Conservation (phyloP, 495 filamentous ascomycete species). For the Penicillium fimorum region DNA sequence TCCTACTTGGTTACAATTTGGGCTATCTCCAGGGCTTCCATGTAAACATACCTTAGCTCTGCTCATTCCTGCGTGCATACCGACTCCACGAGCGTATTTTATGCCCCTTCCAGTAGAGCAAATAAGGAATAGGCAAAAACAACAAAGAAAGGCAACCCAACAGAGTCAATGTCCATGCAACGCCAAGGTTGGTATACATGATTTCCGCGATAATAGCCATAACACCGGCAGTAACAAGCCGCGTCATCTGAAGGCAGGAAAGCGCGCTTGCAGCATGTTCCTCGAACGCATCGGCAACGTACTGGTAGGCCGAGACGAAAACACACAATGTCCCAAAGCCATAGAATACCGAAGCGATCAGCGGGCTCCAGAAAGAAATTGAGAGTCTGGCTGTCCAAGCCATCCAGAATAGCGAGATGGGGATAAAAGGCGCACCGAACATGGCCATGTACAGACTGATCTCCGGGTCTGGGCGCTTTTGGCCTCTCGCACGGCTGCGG, state of each 20-base stretch:
- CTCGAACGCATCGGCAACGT: conserved; percentile 52
- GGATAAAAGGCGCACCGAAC: conserved; percentile 50
- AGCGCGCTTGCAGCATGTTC: conserved; percentile 34
- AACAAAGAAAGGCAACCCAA: conserved; percentile 41
- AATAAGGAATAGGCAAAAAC: conserved; percentile 51
- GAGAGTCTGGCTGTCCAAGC: conserved; percentile 47
- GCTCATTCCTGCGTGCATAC: conserved; percentile 7
- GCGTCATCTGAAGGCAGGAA: conserved; percentile 40
- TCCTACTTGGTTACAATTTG: background rate
- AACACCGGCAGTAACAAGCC: conserved; percentile 45
- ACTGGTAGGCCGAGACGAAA: conserved; percentile 47
- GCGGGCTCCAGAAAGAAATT: conserved; percentile 50
- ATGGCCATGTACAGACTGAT: conserved; percentile 56
- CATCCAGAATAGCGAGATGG: conserved; percentile 59
- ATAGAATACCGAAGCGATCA: conserved; percentile 43
- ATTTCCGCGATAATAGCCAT: conserved; percentile 45
- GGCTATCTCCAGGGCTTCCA: background rate
- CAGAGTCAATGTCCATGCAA: conserved; percentile 49
- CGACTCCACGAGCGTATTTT: conserved; percentile 13
- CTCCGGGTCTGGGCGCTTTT: conserved; percentile 49
- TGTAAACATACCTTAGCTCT: background rate
- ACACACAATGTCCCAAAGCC: conserved; percentile 48
- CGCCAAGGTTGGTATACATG: conserved; percentile 48
- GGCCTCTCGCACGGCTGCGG: conserved; percentile 9
- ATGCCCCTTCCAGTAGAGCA: conserved; percentile 22